Evolutionary conservation across 1,139 yeast species (phyloP), one percentile per base, ranked within the genome.

Genomic region (Nakaseomyces uthaithaninus): DNA sequence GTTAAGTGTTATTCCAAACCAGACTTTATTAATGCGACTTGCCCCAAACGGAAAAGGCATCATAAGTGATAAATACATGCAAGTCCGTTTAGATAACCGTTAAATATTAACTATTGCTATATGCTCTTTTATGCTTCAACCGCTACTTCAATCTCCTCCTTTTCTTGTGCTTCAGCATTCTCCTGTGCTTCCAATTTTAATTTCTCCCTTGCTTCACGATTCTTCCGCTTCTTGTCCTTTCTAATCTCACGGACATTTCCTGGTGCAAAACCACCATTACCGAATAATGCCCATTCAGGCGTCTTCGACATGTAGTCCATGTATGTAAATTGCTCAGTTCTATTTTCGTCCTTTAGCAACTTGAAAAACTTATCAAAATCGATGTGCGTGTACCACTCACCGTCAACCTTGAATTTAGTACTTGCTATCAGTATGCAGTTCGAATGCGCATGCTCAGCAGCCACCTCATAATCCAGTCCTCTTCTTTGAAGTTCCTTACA

Each of bases 371-470:
- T 75, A 8, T 77, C 73, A 60, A 87, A 89, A 60, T 87, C 83
- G 44, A 87, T 87, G 56, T 87, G 95, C 1, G 96, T 87, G 58
- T 78, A 75, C 97, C 97, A 87, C 48, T 72, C 74, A 22, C 74
- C 80, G 54, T 82, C 63, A 43, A 79, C 77, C 51, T 74, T 70
- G 67, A 86, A 87, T 53, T 77, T 75, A 37, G 69, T 69, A 49
- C 81, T 82, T 0, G 95, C 95, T 54, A 89, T 76, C 48, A 87
- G 68, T 20, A 87, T 81, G 66, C 96, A 87, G 64, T 95, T 87
- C 5, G 94, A 82, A 59, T 87, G 97, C 0, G 95, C 94, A 61
- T 87, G 97, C 59, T 87, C 96, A 0, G 96, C 94, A 7, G 96
- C 95, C 44, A 87, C 68, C 37, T 79, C 93, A 55, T 89, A 87